phyloP scores from a whole-genome alignment of 1,284 basidiomycete species.

The Apiotrichum gamsii region DNA sequence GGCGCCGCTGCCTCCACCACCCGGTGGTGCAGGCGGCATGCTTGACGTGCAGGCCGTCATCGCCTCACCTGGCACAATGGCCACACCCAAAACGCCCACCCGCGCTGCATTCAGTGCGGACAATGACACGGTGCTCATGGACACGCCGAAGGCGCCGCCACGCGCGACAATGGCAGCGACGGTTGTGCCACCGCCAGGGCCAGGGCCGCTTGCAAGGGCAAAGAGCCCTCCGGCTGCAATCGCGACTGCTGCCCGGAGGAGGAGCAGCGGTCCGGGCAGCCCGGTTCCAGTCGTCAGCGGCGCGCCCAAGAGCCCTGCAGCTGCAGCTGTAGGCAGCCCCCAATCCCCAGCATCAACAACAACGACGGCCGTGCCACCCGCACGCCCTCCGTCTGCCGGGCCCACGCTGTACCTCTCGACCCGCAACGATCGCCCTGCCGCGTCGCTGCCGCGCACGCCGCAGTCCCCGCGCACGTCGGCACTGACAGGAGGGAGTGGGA shows the following conservation, averaged over 20 bases:
- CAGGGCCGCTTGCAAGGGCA: too few relatives aligned
- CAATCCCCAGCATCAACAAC: too few relatives aligned
- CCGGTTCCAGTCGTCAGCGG: too few relatives aligned
- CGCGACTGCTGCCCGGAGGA: too few relatives aligned
- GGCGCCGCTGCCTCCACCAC: background rate
- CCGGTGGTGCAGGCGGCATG: too few relatives aligned
- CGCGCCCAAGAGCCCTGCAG: background rate
- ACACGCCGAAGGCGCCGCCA: slow-evolving; percentile 3
- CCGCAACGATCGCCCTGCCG: slow-evolving; percentile 12
- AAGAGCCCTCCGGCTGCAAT: too few relatives aligned
- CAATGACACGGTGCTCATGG: background rate
- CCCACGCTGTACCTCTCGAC: slow-evolving; percentile 10
- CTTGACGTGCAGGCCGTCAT: too few relatives aligned
- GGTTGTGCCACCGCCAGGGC: background rate
- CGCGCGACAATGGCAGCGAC: background rate
- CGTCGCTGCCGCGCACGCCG: slow-evolving; percentile 10
- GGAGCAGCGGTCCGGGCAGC: too few relatives aligned
- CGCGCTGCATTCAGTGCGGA: background rate
- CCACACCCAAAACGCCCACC: slow-evolving; percentile 1
- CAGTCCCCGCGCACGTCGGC: background rate
- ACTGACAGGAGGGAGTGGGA: too few relatives aligned
- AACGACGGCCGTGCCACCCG: too few relatives aligned
- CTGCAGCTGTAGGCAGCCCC: too few relatives aligned
- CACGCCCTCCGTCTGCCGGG: too few relatives aligned
- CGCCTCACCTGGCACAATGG: background rate